Conservation (phyloP, 805 yeast genomes). For the Candida methanosorbosa region DNA sequence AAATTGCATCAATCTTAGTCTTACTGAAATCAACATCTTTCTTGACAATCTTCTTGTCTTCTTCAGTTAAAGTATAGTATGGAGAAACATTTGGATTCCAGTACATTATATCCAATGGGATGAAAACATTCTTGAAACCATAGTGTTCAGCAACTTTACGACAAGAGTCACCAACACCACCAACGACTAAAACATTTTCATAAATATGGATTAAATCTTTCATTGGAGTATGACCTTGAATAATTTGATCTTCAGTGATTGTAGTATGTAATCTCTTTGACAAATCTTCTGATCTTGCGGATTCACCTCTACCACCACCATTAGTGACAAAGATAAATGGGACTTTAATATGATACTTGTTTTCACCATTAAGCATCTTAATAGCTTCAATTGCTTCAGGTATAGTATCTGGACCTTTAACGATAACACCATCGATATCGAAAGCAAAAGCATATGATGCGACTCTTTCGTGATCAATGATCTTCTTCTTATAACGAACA, state of each 20-base stretch:
- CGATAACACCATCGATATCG: slow-evolving; percentile 87
- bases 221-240: slow-evolving; percentile 95
- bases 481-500: slow-evolving; percentile 38
- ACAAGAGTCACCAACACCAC: slow-evolving; percentile 82
- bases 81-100: slow-evolving; percentile 87
- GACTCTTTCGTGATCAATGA: slow-evolving; percentile 62
- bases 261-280: slow-evolving; percentile 49
- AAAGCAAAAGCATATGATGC: slow-evolving; percentile 86
- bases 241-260: slow-evolving; percentile 69
- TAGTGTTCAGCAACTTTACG: slow-evolving; percentile 75
- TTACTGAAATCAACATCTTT: slow-evolving; percentile 58
- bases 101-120: slow-evolving; percentile 73
- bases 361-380: slow-evolving; percentile 65
- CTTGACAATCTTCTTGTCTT: slow-evolving; percentile 47
- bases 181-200: slow-evolving; percentile 75
- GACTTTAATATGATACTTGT: slow-evolving; percentile 66
- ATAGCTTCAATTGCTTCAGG: slow-evolving; percentile 75
- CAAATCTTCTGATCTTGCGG: slow-evolving; percentile 63
- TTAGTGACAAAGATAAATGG: slow-evolving; percentile 85
- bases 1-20: slow-evolving; percentile 64
- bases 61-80: slow-evolving; percentile 69
- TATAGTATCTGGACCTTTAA: slow-evolving; percentile 76
- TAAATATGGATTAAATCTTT: slow-evolving; percentile 62
- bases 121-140: slow-evolving; percentile 76
- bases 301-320: slow-evolving; percentile 87